These are phyloP conservation scores for Trametes meyenii DNA, from an alignment of 768 basidiomycete genomes.

Conservation along the genomic window DNA sequence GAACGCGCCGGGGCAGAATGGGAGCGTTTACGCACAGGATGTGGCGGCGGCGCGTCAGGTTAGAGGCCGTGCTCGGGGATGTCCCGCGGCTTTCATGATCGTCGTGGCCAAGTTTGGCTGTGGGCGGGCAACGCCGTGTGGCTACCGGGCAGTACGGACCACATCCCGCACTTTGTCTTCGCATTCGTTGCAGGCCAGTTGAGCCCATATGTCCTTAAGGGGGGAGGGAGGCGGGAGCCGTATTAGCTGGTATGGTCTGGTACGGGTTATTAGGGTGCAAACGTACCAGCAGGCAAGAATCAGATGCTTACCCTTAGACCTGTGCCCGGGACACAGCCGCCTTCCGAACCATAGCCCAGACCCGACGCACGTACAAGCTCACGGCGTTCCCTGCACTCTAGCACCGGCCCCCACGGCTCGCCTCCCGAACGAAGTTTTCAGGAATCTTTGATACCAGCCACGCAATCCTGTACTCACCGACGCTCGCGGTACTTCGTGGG, in stretches of 20 bases:
- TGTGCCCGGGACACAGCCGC: neutral
- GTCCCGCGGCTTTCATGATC: slow-evolving; percentile 3
- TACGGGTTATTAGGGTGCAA: no score
- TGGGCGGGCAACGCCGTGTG: neutral
- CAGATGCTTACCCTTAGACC: no score
- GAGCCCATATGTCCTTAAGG: neutral
- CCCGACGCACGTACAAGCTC: no score
- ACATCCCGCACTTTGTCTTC: neutral
- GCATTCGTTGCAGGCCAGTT: neutral
- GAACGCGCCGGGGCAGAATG: no score
- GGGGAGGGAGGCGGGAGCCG: no score
- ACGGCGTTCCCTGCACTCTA: neutral
- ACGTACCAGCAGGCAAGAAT: no score
- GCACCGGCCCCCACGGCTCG: slow-evolving; percentile 5
- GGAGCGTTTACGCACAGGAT: no score
- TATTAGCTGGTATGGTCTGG: no score
- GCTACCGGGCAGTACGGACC: neutral
- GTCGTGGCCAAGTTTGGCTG: neutral
- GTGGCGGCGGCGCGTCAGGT: no score
- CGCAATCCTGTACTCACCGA: neutral
- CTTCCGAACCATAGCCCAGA: neutral
- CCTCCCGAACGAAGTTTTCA: slow-evolving; percentile 10
- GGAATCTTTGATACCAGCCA: neutral
- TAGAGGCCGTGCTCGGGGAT: no score
- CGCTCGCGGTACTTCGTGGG: neutral